phyloP scores from a whole-genome alignment of 1,139 yeast genomes.

The Schwanniomyces etchellsii region DNA sequence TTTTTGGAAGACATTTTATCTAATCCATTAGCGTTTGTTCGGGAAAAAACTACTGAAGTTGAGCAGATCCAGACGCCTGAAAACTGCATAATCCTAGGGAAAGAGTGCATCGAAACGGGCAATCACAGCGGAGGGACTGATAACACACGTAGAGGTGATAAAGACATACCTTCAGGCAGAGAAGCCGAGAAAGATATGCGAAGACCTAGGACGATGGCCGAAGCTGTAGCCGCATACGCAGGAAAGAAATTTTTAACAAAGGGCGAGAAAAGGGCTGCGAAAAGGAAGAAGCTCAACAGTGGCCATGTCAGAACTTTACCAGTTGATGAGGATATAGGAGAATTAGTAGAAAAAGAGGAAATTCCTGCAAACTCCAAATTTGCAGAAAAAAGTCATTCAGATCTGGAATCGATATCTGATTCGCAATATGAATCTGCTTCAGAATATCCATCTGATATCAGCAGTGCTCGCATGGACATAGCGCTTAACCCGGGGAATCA shows the following conservation, averaged over 20 bases:
- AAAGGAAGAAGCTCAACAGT: slow-evolving; percentile 14
- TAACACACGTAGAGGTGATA: slow-evolving; percentile 2
- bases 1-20: slow-evolving; percentile 54
- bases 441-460: slow-evolving; percentile 15
- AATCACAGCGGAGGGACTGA: background rate
- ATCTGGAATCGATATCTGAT: slow-evolving; percentile 8
- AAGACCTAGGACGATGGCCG: slow-evolving; percentile 52
- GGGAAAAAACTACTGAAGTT: slow-evolving; percentile 41
- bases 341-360: slow-evolving; percentile 9
- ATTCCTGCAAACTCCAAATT: slow-evolving; percentile 2
- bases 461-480: too few relatives aligned
- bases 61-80: slow-evolving; percentile 25
- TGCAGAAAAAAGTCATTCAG: slow-evolving; percentile 16
- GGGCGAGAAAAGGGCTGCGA: slow-evolving; percentile 27
- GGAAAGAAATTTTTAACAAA: slow-evolving; percentile 45
- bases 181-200: slow-evolving; percentile 8
- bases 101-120: background rate
- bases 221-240: slow-evolving; percentile 56
- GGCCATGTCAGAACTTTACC: background rate
- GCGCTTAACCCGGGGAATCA: too few relatives aligned
- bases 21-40: slow-evolving; percentile 55
- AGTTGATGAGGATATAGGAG: slow-evolving; percentile 20
- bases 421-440: slow-evolving; percentile 27
- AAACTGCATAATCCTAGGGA: slow-evolving; percentile 34
- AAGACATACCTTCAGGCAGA: too few relatives aligned